A percentile compares a stretch with the other conserved stretches of the same genome.
phyloP scores from a whole-genome alignment of 805 yeast species.

The Nakazawaea ishiwadae region DNA sequence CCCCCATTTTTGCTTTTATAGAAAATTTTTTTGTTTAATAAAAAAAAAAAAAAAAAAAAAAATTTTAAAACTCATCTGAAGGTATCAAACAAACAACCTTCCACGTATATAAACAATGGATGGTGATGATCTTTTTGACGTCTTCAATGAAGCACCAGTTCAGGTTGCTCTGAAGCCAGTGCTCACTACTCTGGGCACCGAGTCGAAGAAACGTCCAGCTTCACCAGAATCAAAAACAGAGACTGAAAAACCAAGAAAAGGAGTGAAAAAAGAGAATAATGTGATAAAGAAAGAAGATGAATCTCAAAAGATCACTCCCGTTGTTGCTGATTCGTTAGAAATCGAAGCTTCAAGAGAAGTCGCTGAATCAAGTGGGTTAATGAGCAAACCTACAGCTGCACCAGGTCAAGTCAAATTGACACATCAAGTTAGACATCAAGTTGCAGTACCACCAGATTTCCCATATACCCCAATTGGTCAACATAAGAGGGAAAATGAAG shows the following conservation, averaged over 20 bases:
- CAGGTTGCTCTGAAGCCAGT: conserved; percentile 22
- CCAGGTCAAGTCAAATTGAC: conserved; percentile 54
- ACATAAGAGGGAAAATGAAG: conserved; percentile 73
- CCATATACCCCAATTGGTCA: conserved; percentile 85
- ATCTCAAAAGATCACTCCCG: conserved; percentile 49
- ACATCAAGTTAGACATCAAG: conserved; percentile 97
- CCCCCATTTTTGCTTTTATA: too few relatives aligned
- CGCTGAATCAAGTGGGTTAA: conserved; percentile 70
- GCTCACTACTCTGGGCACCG: conserved; percentile 18
- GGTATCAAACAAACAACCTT: too few relatives aligned
- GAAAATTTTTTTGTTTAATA: too few relatives aligned
- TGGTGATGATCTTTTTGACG: conserved; percentile 55
- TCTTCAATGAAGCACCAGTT: conserved; percentile 53
- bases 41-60: background rate
- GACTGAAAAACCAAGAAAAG: conserved; percentile 19
- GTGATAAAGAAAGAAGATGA: conserved; percentile 20
- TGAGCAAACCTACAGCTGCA: conserved; percentile 34
- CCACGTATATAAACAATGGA: too few relatives aligned
- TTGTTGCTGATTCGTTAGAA: conserved; percentile 83
- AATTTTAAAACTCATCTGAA: background rate
- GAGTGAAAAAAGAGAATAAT: conserved; percentile 24
- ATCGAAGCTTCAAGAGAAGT: conserved; percentile 89
- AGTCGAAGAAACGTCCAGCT: conserved; percentile 13
- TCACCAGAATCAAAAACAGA: conserved; percentile 11
- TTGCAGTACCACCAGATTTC: conserved; percentile 90